Conservation (phyloP, 73 alveolate species). For the Paramecium sonneborni region DNA sequence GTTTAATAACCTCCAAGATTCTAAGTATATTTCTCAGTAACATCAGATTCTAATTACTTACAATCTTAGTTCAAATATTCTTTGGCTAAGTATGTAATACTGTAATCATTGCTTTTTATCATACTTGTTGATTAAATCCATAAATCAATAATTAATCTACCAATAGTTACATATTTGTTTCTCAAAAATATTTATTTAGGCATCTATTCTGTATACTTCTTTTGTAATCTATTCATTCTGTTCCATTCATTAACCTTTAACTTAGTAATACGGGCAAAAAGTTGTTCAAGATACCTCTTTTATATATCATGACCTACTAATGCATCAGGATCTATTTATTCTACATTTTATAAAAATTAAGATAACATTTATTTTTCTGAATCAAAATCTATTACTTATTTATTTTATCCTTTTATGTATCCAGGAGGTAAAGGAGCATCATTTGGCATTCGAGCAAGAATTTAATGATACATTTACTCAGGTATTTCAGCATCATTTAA, state of each 20-base stretch:
- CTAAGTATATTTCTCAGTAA: conserved; percentile 70
- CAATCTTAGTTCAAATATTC: conserved; percentile 79
- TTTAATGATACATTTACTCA: conserved; percentile 66
- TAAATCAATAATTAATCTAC: conserved; percentile 95
- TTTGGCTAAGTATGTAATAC: conserved; percentile 82
- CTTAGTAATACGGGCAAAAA: conserved; percentile 82
- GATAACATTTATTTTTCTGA: conserved; percentile 85
- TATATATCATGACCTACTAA: conserved; percentile 93
- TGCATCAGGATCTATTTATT: conserved; percentile 92
- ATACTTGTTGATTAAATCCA: conserved; percentile 89
- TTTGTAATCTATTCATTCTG: conserved; percentile 88
- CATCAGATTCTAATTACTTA: conserved; percentile 87
- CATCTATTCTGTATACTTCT: conserved; percentile 71
- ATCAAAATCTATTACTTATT: conserved; percentile 63
- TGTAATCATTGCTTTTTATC: conserved; percentile 87
- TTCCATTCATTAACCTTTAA: conserved; percentile 87
- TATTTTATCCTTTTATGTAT: conserved; percentile 49
- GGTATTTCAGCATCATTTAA: conserved; percentile 77
- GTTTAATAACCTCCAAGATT: conserved; percentile 70
- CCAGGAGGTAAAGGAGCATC: conserved; percentile 69
- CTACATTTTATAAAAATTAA: conserved; percentile 75
- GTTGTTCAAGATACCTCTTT: conserved; percentile 78
- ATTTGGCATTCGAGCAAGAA: conserved; percentile 77
- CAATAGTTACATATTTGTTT: conserved; percentile 80
- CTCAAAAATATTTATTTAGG: conserved; percentile 83